Conservation (phyloP, 176 grass and related monocot species). For the Zea luxurians region DNA sequence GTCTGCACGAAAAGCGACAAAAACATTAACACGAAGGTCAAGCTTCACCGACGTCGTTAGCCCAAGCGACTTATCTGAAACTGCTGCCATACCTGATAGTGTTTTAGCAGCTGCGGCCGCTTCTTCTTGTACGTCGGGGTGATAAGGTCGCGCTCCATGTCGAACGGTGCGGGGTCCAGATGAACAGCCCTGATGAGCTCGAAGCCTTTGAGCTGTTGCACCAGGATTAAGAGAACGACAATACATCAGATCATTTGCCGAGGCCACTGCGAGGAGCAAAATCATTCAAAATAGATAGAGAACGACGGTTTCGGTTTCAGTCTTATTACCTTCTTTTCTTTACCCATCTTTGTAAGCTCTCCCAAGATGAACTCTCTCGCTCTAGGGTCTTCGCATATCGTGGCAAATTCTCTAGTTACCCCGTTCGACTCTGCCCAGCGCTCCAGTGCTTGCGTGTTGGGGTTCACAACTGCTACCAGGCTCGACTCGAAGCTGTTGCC, state of each 20-base stretch:
- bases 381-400: slow-evolving; percentile 59
- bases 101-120: slow-evolving; percentile 77
- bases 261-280: not conserved
- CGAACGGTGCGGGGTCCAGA: slow-evolving; percentile 75
- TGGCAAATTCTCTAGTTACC: slow-evolving; percentile 54
- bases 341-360: slow-evolving; percentile 63
- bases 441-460: slow-evolving; percentile 72
- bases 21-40: slow-evolving; percentile 9
- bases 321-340: slow-evolving; percentile 70
- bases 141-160: slow-evolving; percentile 86
- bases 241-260: slow-evolving; percentile 18
- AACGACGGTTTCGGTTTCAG: too few relatives aligned
- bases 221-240: slow-evolving; percentile 20
- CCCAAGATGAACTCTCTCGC: slow-evolving; percentile 72
- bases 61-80: not conserved
- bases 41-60: not conserved
- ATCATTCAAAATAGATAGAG: not conserved
- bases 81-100: slow-evolving; percentile 66
- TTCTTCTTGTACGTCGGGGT: slow-evolving; percentile 99
- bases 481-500: slow-evolving; percentile 94
- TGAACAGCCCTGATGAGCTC: slow-evolving; percentile 88
- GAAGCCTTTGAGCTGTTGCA: slow-evolving; percentile 86
- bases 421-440: slow-evolving; percentile 73
- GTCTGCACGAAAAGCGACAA: slow-evolving; percentile 35
- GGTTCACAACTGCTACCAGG: slow-evolving; percentile 78